Evolutionary conservation across 306 rosid species (phyloP).

Genomic region (Ammopiptanthus mongolicus): DNA sequence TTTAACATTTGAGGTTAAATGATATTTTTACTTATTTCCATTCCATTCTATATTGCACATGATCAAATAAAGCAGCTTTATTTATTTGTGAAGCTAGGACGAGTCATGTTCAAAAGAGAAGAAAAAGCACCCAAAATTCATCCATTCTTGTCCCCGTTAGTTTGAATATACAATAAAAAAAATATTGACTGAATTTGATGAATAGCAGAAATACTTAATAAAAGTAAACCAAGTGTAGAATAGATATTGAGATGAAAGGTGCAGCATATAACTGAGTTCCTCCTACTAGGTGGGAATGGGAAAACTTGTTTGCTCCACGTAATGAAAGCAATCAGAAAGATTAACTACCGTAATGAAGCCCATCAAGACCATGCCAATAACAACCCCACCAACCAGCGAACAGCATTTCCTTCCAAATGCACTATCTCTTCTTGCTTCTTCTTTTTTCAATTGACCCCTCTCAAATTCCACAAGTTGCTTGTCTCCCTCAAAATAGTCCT

Average conservation of each 20-base stretch:
- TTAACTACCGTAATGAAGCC: constrained; percentile 17
- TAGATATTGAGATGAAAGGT: not conserved
- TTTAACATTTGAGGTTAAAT: not conserved
- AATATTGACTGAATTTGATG: not conserved
- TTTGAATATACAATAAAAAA: not conserved
- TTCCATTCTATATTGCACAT: not conserved
- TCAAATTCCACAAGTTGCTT: constrained; percentile 7
- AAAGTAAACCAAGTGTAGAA: not conserved
- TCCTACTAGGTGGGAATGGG: constrained; percentile 37
- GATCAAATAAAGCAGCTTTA: not conserved
- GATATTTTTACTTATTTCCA: not conserved
- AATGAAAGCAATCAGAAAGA: constrained; percentile 28
- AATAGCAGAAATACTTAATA: not conserved
- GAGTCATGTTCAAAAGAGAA: not conserved
- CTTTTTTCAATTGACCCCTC: not conserved
- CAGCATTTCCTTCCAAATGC: constrained; percentile 21
- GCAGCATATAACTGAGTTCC: not conserved
- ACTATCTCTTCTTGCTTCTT: not conserved
- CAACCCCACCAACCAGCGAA: constrained; percentile 38
- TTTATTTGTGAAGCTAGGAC: not conserved
- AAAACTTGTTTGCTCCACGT: constrained; percentile 11
- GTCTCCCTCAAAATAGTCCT: constrained; percentile 1
- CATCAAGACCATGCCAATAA: constrained; percentile 43
- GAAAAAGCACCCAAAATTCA: not conserved
- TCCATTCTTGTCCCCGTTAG: not conserved